Evolutionary conservation across 2,329 filamentous ascomycete species (phyloP).

Genomic region (Mycogone perniciosa): DNA sequence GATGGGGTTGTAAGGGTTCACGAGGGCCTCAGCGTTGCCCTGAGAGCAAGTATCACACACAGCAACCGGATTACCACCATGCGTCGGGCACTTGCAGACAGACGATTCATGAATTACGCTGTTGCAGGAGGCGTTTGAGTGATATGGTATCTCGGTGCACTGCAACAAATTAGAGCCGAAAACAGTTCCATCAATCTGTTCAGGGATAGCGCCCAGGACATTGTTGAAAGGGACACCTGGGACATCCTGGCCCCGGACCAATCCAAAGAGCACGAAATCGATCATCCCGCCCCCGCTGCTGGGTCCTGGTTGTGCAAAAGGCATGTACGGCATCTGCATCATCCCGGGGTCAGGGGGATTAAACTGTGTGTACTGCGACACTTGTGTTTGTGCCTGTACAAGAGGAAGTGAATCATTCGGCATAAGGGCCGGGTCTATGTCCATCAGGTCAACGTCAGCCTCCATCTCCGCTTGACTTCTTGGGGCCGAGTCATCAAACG

Average conservation of each 20-base stretch:
- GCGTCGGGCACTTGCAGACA: background rate
- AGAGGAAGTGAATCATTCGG: no score
- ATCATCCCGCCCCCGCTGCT: background rate
- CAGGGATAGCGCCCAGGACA: background rate
- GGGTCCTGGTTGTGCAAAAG: background rate
- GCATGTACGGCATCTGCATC: no score
- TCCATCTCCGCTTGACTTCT: no score
- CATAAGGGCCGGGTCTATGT: no score
- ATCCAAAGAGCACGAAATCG: background rate
- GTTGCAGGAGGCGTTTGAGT: background rate
- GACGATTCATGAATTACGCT: background rate
- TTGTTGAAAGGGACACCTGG: background rate
- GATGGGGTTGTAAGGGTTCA: conserved; percentile 1
- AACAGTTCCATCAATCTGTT: background rate
- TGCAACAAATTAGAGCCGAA: background rate
- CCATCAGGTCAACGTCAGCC: no score
- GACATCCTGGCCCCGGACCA: background rate
- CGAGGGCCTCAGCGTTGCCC: conserved; percentile 16
- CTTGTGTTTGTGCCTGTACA: no score
- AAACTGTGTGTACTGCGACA: no score
- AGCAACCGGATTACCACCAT: background rate
- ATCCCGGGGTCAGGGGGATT: no score
- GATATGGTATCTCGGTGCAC: background rate
- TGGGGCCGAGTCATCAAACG: no score
- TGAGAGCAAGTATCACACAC: conserved; percentile 22